These are phyloP conservation scores for Nakataea oryzae DNA, from an alignment of 2,329 filamentous ascomycete species.

Conservation along the genomic window DNA sequence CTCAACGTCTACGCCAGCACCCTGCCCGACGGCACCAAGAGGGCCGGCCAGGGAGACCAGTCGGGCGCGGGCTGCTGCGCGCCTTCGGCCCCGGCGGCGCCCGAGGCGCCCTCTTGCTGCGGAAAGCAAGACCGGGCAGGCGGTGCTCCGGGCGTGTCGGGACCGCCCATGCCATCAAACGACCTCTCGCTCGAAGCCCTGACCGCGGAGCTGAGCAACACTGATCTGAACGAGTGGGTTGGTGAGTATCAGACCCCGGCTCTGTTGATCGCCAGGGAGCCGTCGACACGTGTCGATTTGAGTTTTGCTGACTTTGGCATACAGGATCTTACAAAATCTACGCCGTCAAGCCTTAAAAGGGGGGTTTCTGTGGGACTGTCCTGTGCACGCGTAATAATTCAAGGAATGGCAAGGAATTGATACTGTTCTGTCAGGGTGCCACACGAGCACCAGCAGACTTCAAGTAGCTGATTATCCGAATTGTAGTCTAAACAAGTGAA, in stretches of 20 bases:
- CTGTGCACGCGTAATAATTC: not conserved
- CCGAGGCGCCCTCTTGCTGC: not conserved
- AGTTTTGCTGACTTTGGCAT: not conserved
- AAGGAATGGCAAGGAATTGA: no score
- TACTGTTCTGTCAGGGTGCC: no score
- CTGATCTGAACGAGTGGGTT: constrained; percentile 39
- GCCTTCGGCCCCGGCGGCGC: not conserved
- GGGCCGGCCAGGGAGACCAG: no score
- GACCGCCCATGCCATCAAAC: not conserved
- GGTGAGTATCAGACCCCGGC: constrained; percentile 25
- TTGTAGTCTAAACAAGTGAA: not conserved
- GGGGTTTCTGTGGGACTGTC: no score
- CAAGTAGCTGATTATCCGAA: not conserved
- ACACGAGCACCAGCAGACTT: not conserved
- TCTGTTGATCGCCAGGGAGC: not conserved
- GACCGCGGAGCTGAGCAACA: constrained; percentile 10
- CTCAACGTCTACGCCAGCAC: constrained; percentile 34
- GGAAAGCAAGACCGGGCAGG: not conserved
- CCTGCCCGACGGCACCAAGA: constrained; percentile 13
- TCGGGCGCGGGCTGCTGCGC: not conserved
- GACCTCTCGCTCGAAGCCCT: not conserved
- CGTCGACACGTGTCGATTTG: not conserved
- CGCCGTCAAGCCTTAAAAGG: not conserved
- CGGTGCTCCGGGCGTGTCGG: no score
- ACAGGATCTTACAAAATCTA: not conserved